These are phyloP conservation scores for Epithemia pelagica DNA, from an alignment of 108 stramenopile species.

Conservation along the genomic window DNA sequence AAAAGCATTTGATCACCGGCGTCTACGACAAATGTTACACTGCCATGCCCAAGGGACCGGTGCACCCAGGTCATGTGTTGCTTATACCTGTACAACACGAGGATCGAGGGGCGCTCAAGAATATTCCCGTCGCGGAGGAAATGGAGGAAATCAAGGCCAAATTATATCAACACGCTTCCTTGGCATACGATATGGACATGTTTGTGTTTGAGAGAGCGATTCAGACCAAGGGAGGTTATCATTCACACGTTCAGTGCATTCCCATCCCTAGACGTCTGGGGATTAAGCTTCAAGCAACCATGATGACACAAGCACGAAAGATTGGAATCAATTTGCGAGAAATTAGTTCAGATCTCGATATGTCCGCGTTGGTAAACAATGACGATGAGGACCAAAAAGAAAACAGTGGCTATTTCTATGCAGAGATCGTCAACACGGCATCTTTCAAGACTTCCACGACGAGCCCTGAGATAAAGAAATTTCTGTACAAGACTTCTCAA, in stretches of 20 bases:
- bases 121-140: slow-evolving; percentile 40
- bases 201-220: slow-evolving; percentile 87
- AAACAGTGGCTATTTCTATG: slow-evolving; percentile 51
- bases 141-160: slow-evolving; percentile 43
- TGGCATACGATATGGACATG: slow-evolving; percentile 57
- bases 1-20: slow-evolving; percentile 80
- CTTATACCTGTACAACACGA: slow-evolving; percentile 82
- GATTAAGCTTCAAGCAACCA: slow-evolving; percentile 41
- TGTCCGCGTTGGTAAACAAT: slow-evolving; percentile 32
- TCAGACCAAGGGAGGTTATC: slow-evolving; percentile 82
- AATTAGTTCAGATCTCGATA: slow-evolving; percentile 58
- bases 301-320: slow-evolving; percentile 54
- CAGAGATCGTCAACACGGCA: slow-evolving; percentile 24
- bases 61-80: slow-evolving; percentile 68
- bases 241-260: slow-evolving; percentile 81
- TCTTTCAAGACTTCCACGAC: slow-evolving; percentile 15
- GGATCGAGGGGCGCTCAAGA: slow-evolving; percentile 37
- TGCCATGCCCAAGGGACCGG: slow-evolving; percentile 83
- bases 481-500: slow-evolving; percentile 36
- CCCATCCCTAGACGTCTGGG: slow-evolving; percentile 44
- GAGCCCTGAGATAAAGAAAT: slow-evolving; percentile 37
- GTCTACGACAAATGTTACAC: slow-evolving; percentile 67
- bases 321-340: slow-evolving; percentile 55
- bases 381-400: slow-evolving; percentile 10
- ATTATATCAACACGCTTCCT: slow-evolving; percentile 42